Conservation (phyloP, 352 stramenopile genomes). For the Peronospora destructor region DNA sequence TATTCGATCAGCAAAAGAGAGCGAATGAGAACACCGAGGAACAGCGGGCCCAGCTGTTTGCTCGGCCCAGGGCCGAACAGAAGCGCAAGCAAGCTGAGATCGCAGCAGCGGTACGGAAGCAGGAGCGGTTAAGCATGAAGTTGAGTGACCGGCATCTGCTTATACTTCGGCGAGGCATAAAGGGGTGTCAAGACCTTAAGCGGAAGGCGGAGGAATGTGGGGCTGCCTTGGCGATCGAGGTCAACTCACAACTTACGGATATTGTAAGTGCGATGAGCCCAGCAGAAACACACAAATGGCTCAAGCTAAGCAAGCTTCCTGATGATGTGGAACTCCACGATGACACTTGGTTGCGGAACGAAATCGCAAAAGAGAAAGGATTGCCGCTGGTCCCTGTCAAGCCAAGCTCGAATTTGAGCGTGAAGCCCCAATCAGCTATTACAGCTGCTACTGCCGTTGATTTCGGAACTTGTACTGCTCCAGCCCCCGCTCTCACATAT, state of each 20-base stretch:
- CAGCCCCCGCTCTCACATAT: conserved; percentile 4
- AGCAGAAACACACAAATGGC: conserved; percentile 57
- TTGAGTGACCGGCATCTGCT: conserved; percentile 56
- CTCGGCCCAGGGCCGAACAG: conserved; percentile 5
- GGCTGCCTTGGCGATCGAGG: conserved; percentile 65
- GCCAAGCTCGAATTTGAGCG: not conserved
- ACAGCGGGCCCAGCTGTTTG: conserved; percentile 6
- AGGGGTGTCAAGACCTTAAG: conserved; percentile 65
- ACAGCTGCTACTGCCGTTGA: conserved; percentile 1
- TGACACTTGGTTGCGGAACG: conserved; percentile 59
- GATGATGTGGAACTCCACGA: conserved; percentile 61
- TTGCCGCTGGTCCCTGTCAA: conserved; percentile 10
- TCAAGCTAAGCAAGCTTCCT: conserved; percentile 61
- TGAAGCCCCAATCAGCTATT: not conserved
- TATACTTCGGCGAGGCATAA: conserved; percentile 63
- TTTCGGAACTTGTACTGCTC: conserved; percentile 4
- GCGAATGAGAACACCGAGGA: conserved; percentile 2
- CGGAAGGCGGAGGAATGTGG: conserved; percentile 46
- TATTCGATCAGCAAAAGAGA: conserved; percentile 23
- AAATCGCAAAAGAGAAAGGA: conserved; percentile 59
- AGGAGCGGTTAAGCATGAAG: conserved; percentile 42
- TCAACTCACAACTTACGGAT: conserved; percentile 70
- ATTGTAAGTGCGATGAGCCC: conserved; percentile 65
- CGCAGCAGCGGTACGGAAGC: conserved; percentile 22
- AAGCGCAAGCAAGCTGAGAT: conserved; percentile 17